Percentiles rank a stretch among this genome's conserved stretches.
phyloP scores from a whole-genome alignment of 805 yeast species.

The Saturnispora zaruensis region DNA sequence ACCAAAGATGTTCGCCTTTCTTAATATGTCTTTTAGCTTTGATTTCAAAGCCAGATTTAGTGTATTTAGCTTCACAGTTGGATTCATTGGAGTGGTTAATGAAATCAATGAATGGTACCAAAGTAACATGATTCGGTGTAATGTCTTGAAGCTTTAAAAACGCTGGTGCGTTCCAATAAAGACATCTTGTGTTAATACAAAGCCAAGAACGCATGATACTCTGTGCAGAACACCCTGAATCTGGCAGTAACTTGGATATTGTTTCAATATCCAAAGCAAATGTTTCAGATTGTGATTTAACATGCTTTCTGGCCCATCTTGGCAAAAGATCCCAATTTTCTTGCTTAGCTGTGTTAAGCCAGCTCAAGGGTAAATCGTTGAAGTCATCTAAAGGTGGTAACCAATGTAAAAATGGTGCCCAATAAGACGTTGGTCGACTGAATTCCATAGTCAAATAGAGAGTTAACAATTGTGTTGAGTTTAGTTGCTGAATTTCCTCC shows the following conservation, averaged over 20 bases:
- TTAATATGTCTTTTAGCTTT: conserved; percentile 27
- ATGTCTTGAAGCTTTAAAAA: conserved; percentile 7
- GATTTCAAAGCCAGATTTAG: conserved; percentile 46
- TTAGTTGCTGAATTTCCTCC: conserved; percentile 33
- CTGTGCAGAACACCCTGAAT: conserved; percentile 14
- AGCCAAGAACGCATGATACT: conserved; percentile 67
- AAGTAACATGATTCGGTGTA: conserved; percentile 57
- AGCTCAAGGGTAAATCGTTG: conserved; percentile 48
- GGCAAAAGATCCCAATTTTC: conserved; percentile 37
- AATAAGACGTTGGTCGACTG: conserved; percentile 39
- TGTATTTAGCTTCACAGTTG: conserved; percentile 44
- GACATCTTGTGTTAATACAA: conserved; percentile 84
- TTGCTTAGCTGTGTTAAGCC: conserved; percentile 30
- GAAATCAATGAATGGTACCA: conserved; percentile 89
- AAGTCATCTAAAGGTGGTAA: conserved; percentile 55
- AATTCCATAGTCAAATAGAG: conserved; percentile 42
- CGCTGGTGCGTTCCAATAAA: conserved; percentile 59
- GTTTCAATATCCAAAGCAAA: conserved; percentile 39
- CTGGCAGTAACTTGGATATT: neutral
- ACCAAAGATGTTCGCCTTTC: conserved; percentile 47
- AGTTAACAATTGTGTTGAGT: conserved; percentile 53
- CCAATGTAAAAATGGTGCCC: conserved; percentile 61
- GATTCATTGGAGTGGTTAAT: conserved; percentile 58
- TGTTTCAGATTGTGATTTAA: conserved; percentile 33
- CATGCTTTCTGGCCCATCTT: conserved; percentile 31